Evolutionary conservation across 768 basidiomycete species (phyloP).

Genomic region (Pleurotus citrinopileatus): DNA sequence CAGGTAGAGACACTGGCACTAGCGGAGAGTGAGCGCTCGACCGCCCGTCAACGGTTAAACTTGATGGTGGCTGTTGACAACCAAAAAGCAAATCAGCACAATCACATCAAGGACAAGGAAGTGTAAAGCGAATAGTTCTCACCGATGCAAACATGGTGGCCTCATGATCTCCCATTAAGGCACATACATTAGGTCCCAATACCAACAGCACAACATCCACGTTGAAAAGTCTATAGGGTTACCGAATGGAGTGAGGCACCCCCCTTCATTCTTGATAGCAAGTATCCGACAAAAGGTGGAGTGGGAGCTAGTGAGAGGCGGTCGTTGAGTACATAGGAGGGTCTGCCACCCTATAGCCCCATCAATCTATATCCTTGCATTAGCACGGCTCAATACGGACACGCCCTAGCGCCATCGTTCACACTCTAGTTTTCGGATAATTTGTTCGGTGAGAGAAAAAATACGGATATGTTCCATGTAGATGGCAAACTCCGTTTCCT

Average conservation of each 20-base stretch:
- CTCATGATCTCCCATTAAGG: no score
- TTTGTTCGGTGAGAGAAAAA: neutral
- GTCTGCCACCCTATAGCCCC: neutral
- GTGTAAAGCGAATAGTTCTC: no score
- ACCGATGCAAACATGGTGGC: no score
- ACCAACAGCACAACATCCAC: no score
- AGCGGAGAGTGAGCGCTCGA: neutral
- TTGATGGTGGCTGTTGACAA: neutral
- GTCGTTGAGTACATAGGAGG: no score
- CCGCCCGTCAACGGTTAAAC: neutral
- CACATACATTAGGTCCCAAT: no score
- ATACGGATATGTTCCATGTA: neutral
- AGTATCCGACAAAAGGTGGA: neutral
- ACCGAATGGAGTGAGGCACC: no score
- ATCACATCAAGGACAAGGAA: no score
- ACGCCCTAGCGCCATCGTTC: neutral
- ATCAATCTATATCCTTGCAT: slow-evolving; percentile 7
- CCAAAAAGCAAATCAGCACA: no score
- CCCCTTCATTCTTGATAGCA: no score
- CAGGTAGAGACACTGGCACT: neutral
- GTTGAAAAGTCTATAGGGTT: no score
- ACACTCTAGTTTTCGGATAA: neutral
- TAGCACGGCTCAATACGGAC: neutral
- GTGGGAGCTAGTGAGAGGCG: no score
- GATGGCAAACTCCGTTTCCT: neutral